Conservation (phyloP, 2,329 filamentous ascomycete species). For the Fusarium sp. region DNA sequence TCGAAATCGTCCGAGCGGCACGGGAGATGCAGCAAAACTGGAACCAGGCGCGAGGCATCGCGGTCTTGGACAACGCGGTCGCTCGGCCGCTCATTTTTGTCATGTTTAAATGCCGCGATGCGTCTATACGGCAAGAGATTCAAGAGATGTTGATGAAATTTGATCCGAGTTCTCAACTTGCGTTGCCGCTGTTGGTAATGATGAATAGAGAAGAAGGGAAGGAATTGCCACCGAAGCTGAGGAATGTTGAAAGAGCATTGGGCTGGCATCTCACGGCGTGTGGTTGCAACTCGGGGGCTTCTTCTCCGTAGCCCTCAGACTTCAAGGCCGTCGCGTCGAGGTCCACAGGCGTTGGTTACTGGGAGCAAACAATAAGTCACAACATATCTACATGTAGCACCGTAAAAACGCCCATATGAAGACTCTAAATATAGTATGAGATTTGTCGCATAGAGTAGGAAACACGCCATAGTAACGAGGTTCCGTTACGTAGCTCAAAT, state of each 20-base stretch:
- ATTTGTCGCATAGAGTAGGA: not conserved
- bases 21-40: conserved; percentile 9
- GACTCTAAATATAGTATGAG: not conserved
- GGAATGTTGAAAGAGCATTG: conserved; percentile 35
- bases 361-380: not conserved
- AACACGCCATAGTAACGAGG: not conserved
- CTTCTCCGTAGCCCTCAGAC: not conserved
- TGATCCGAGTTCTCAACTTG: conserved; percentile 19
- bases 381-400: not conserved
- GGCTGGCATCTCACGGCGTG: conserved; percentile 34
- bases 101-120: conserved; percentile 35
- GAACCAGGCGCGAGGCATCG: not conserved
- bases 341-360: not conserved
- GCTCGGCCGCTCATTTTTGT: conserved; percentile 36
- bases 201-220: conserved; percentile 19
- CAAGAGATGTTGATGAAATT: conserved; percentile 17
- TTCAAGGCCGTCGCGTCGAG: not conserved
- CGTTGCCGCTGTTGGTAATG: conserved; percentile 29
- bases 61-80: conserved; percentile 32
- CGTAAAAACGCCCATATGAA: not conserved
- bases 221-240: conserved; percentile 26
- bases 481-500: not conserved
- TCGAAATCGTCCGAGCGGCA: conserved; percentile 32
- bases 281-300: conserved; percentile 5
- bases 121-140: conserved; percentile 12